phyloP scores from a whole-genome alignment of 768 basidiomycete species.

The Xanthoconium purpureum region DNA sequence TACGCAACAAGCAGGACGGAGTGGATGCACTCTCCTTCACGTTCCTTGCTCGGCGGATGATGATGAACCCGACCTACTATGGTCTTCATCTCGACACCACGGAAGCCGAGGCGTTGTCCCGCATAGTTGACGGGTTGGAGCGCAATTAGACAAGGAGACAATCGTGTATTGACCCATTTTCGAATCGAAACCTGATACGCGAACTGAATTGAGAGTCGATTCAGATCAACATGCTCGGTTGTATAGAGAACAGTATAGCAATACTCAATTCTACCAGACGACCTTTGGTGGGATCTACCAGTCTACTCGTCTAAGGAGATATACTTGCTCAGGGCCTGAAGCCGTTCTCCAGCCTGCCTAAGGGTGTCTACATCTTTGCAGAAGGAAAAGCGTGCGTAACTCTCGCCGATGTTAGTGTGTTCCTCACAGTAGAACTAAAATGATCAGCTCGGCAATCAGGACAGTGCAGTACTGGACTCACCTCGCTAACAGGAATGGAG shows the following conservation, averaged over 20 bases:
- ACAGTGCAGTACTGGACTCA: constrained; percentile 33
- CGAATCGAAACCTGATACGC: neutral
- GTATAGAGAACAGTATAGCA: too few species aligned
- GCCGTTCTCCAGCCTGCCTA: constrained; percentile 73
- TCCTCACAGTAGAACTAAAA: constrained; percentile 87
- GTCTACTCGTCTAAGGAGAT: constrained; percentile 26
- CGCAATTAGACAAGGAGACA: neutral
- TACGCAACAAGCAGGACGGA: constrained; percentile 58
- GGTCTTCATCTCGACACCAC: constrained; percentile 43
- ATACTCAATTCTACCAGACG: neutral
- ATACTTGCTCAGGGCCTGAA: constrained; percentile 72
- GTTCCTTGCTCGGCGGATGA: constrained; percentile 68
- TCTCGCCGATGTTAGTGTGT: constrained; percentile 83
- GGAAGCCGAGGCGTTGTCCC: constrained; percentile 59
- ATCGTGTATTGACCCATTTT: neutral
- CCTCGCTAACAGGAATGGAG: constrained; percentile 93
- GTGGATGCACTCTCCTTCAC: constrained; percentile 81
- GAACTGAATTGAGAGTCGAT: too few species aligned
- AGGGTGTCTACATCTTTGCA: constrained; percentile 94
- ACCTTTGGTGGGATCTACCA: neutral
- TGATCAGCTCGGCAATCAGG: constrained; percentile 6
- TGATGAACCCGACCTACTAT: constrained; percentile 85
- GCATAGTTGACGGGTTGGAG: constrained; percentile 58
- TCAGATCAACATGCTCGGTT: too few species aligned
- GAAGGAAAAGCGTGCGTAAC: constrained; percentile 86